Percentiles rank a stretch among this genome's conserved stretches.
Evolutionary conservation across 441 rosid species (phyloP).

Genomic region (Pelargonium fulgidum): DNA sequence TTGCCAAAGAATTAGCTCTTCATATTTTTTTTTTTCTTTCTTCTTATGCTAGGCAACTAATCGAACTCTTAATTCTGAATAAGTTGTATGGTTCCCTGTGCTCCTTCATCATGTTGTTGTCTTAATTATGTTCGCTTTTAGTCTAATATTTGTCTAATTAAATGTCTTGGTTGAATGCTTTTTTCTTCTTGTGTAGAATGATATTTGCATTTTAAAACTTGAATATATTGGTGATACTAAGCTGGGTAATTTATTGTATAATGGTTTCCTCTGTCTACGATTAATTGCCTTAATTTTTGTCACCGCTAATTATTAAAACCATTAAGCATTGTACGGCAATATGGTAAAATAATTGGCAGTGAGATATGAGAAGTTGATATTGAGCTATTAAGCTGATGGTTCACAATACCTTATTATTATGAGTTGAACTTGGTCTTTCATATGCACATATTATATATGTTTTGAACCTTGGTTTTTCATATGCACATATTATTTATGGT

Average conservation of each 20-base stretch:
- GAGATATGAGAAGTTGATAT: slow-evolving; percentile 2
- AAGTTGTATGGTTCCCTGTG: background rate
- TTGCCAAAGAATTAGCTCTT: background rate
- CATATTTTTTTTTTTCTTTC: background rate
- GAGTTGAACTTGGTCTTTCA: background rate
- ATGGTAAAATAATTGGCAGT: slow-evolving; percentile 2
- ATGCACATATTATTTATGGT: background rate
- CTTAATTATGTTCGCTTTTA: background rate
- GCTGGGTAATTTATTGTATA: background rate
- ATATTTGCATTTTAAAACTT: background rate
- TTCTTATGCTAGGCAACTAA: background rate
- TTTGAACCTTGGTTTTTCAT: background rate
- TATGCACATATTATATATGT: background rate
- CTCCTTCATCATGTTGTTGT: background rate
- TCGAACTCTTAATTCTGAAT: background rate
- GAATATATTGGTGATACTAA: background rate
- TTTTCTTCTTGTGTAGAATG: background rate
- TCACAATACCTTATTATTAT: background rate
- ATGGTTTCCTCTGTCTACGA: background rate
- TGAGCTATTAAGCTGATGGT: background rate
- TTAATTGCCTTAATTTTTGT: background rate
- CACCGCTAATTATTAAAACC: background rate
- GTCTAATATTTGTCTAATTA: background rate
- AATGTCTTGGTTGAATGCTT: background rate
- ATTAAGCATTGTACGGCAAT: background rate